Conservation (phyloP, 768 basidiomycete genomes). For the Collybiopsis confluens region DNA sequence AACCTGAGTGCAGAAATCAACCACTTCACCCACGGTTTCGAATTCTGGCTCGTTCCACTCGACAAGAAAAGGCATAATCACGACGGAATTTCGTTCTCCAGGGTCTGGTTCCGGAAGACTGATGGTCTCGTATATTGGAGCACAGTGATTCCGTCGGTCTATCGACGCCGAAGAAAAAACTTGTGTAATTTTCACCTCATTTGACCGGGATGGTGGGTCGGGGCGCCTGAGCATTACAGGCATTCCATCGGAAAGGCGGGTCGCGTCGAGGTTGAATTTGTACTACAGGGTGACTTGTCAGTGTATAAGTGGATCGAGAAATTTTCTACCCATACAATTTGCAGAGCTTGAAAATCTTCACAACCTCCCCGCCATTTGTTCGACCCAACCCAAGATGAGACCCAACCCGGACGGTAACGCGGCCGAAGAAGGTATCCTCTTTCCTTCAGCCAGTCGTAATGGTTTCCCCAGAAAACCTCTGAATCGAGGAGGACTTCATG, state of each 20-base stretch:
- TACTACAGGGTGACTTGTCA: slow-evolving; percentile 5
- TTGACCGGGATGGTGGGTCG: slow-evolving; percentile 8
- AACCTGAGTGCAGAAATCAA: slow-evolving; percentile 28
- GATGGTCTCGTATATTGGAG: slow-evolving; percentile 22
- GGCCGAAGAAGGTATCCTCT: slow-evolving; percentile 28
- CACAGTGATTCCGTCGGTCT: slow-evolving; percentile 30
- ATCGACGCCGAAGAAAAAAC: slow-evolving; percentile 13
- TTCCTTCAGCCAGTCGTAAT: slow-evolving; percentile 25
- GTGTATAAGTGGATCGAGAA: no score
- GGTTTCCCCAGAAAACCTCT: slow-evolving; percentile 10
- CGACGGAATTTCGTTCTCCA: slow-evolving; percentile 13
- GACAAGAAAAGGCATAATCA: slow-evolving; percentile 27
- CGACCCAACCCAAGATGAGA: slow-evolving; percentile 27
- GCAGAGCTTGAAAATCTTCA: slow-evolving; percentile 10
- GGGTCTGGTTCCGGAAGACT: slow-evolving; percentile 12
- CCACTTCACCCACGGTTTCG: slow-evolving; percentile 28
- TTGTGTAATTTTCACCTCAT: slow-evolving; percentile 25
- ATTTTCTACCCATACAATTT: neutral
- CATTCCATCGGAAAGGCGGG: slow-evolving; percentile 20
- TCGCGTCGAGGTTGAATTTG: slow-evolving; percentile 22
- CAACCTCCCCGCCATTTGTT: neutral
- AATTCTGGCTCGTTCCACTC: slow-evolving; percentile 24
- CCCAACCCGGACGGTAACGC: slow-evolving; percentile 28
- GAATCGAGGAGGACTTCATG: no score
- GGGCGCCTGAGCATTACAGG: slow-evolving; percentile 27